Base-by-base conservation (phyloP, 2,329 filamentous ascomycete genomes). In the Penicillium sp. region DNA sequence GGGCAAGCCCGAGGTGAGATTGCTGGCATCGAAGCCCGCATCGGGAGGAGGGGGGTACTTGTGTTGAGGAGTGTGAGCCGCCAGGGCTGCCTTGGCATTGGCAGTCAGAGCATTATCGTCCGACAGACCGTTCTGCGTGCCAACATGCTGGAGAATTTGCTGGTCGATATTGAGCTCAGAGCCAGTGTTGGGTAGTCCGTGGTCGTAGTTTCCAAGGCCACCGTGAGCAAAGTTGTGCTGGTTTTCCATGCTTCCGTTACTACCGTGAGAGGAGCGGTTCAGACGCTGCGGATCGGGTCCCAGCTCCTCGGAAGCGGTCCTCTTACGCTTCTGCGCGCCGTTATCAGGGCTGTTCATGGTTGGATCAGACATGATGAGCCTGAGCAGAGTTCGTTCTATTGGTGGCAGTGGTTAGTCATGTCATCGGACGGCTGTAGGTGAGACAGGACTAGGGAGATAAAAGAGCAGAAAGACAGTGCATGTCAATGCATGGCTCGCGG, bases 121-220 rank as follows among this genome's bases (percentile, higher is more conserved):
- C 2, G 74, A 69, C 36, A 77, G 71, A 47, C 78, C 78, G 56
- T 81, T 82, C 54, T 80, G 78, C 40, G 75, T 73, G 9, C 73
- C 74, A 33, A 76, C 70, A 56, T 76, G 73, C 44, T 77, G 74
- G 34, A 78, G 64, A 27, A 75, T 72, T 44, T 74, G 72, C 54
- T 72, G 71, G 46, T 74, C 73, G 47, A 73, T 75, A 55, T 70
- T 72, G 31, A 73, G 59, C 40, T 72, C 69, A 4, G 63, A 64
- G n/a, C 64, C 60, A 27, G 63, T 60, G 49, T 63, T 68, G 12
- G 67, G 64, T 25, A 72, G 61, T 13, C 69, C 67, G 45, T 72
- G 70, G 14, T 73, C 69, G 46, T 72, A 72, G 54, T 65, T 61
- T n/a, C 55, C 56, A 29, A 68, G 60, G 4, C 60, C 59, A 33